Base-by-base conservation (phyloP, 192 early-diverging fungal genomes). In the Gamsiella multidivaricata region DNA sequence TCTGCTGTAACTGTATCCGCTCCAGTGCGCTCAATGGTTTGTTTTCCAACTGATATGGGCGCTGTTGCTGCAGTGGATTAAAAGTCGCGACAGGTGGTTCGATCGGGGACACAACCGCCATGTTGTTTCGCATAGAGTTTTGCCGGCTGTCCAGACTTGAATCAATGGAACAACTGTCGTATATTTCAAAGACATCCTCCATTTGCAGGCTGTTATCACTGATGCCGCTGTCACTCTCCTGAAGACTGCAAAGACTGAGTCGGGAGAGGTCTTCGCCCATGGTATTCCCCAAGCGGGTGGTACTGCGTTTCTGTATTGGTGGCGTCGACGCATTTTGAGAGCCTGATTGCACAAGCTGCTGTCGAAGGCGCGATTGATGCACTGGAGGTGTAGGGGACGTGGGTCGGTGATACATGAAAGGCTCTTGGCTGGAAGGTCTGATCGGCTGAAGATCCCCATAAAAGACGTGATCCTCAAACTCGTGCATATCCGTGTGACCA, bases 151-250 rank as follows among this genome's bases (percentile, higher is more conserved):
- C 49, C 23, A 32, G 20, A 45, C 64, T 45, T 1, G 70, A 54
- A 0, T 28, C 42, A 6, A 29, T n/a, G 1, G 67, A 61, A 10
- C 26, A 53, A 20, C 28, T 37, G 10, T 67, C 73, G 31, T 62
- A 68, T 10, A 65, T 10, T 5, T 75, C 71, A 75, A 61, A 61
- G 6, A 61, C 37, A 29, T 76, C 73, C 23, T 76, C 73, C 73
- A 76, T 76, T 17, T 55, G 39, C 2, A 76, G 65, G 34, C 65
- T 68, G 5, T 61, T 18, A 22, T 69, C 65, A 54, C 59, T 68
- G 42, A 67, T 46, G 37, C 65, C 68, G 4, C 52, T 42, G 10
- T 28, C 34, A 25, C 52, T 66, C 12, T 78, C 66, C 22, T 61
- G 64, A 1, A 68, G 37, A 28, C 54, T 62, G 46, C 51, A 57